These are phyloP conservation scores for Pythium coloratum DNA, from an alignment of 352 stramenopile species.

Conservation along the genomic window DNA sequence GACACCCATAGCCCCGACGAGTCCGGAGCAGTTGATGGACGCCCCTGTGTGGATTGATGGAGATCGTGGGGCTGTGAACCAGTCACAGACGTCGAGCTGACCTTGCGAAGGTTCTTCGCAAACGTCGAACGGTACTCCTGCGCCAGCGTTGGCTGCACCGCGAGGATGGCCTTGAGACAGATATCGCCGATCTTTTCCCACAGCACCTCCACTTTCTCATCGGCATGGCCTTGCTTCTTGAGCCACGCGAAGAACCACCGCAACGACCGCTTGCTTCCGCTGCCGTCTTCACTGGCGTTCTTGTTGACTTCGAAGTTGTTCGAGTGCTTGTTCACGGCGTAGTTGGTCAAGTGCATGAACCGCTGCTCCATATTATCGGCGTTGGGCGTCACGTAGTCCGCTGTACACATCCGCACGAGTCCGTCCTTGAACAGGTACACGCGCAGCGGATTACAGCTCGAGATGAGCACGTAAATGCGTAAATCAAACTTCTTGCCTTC, in stretches of 20 bases:
- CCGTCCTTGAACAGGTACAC: constrained; percentile 92
- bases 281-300: constrained; percentile 51
- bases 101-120: constrained; percentile 75
- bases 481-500: constrained; percentile 94
- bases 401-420: constrained; percentile 88
- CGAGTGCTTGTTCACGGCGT: constrained; percentile 90
- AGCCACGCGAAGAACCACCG: constrained; percentile 94
- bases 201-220: constrained; percentile 70
- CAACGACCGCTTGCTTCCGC: constrained; percentile 85
- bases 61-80: constrained; percentile 8
- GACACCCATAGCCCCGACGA: constrained; percentile 9
- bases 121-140: constrained; percentile 92
- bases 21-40: constrained; percentile 29
- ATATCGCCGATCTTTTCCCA: constrained; percentile 94
- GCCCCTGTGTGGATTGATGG: background rate
- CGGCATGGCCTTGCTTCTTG: constrained; percentile 48
- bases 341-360: constrained; percentile 94
- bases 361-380: constrained; percentile 80
- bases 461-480: constrained; percentile 91
- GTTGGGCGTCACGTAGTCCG: constrained; percentile 86
- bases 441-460: constrained; percentile 81
- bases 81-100: constrained; percentile 36
- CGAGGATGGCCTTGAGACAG: constrained; percentile 92
- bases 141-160: constrained; percentile 91
- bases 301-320: constrained; percentile 89